Percentiles rank a stretch among this genome's conserved stretches.
phyloP scores from a whole-genome alignment of 768 basidiomycete genomes.

The Mycena capillaripes region DNA sequence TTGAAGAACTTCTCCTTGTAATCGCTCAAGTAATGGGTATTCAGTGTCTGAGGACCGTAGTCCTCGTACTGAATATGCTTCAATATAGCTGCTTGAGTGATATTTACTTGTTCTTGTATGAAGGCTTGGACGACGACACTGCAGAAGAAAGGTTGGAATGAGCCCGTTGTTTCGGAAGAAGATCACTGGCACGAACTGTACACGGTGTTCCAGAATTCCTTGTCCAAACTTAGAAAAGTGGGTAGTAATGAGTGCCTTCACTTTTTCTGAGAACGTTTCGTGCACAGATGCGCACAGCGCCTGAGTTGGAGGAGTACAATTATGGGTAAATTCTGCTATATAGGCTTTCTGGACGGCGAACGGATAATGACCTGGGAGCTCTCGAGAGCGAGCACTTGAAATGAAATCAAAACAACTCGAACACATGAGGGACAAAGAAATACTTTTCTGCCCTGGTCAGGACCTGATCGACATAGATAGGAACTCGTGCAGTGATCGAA shows the following conservation, averaged over 20 bases:
- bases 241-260: slow-evolving; percentile 56
- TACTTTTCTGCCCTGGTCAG: too few relatives aligned
- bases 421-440: too few relatives aligned
- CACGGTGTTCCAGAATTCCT: slow-evolving; percentile 64
- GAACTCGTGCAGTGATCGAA: too few relatives aligned
- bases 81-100: slow-evolving; percentile 55
- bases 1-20: too few relatives aligned
- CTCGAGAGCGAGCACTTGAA: too few relatives aligned
- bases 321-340: too few relatives aligned
- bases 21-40: slow-evolving; percentile 40
- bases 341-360: too few relatives aligned
- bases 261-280: slow-evolving; percentile 51
- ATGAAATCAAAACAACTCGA: too few relatives aligned
- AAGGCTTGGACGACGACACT: slow-evolving; percentile 69
- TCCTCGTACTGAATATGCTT: slow-evolving; percentile 67
- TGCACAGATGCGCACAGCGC: slow-evolving; percentile 41
- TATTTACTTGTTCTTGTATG: slow-evolving; percentile 57
- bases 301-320: too few relatives aligned
- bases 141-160: neutral
- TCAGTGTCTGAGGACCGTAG: slow-evolving; percentile 60
- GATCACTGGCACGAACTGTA: slow-evolving; percentile 62
- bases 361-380: too few relatives aligned
- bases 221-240: slow-evolving; percentile 70
- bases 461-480: too few relatives aligned
- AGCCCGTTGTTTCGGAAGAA: too few relatives aligned